Base-by-base conservation (phyloP, 805 yeast species). In the Candida peoriensis region DNA sequence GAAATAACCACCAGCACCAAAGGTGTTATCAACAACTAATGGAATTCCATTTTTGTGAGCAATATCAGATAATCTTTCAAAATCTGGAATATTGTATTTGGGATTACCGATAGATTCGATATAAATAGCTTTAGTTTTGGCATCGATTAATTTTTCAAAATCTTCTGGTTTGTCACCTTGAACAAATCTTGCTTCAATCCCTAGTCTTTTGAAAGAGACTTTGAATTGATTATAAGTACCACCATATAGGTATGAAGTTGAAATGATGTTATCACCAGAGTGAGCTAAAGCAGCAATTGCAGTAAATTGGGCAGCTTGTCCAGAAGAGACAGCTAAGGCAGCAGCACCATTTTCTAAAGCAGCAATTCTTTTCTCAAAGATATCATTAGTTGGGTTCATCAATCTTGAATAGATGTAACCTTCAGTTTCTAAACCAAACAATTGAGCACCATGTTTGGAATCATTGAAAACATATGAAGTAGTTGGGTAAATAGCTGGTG, bases 221-320 rank as follows among this genome's bases (percentile, higher is more conserved):
- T 87, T 88, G 71, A 90, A 85, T 60, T 90, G 96, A 60, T 90
- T 90, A 67, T 81, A 88, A 39, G 97, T 89, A 53, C 98, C 98
- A 47, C 98, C 98, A 58, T 93, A 90, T 43, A 90, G 68, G 68
- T 58, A 86, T 6, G 95, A 75, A 17, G 96, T 81, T 20, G 96
- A 80, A 36, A 90, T 76, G 47, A 90, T 74, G 66, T 93, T 93
- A 57, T 87, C 95, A 50, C 97, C 97, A 37, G 76, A 60, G 48
- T 82, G 87, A 24, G 96, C 94, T 48, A 88, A 70, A 37, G 86
- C 86, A 23, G 84, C 72, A 57, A 88, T 68, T 15, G 96, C 95
- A 39, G 83, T 57, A 47, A 87, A 76, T 60, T 89, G 96, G 19
- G 97, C 97, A 36, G 97, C 90, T 65, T 89, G 96, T 43, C 98